Base-by-base conservation (phyloP, 2,329 filamentous ascomycete species). In the Cryphonectria naterciae region DNA sequence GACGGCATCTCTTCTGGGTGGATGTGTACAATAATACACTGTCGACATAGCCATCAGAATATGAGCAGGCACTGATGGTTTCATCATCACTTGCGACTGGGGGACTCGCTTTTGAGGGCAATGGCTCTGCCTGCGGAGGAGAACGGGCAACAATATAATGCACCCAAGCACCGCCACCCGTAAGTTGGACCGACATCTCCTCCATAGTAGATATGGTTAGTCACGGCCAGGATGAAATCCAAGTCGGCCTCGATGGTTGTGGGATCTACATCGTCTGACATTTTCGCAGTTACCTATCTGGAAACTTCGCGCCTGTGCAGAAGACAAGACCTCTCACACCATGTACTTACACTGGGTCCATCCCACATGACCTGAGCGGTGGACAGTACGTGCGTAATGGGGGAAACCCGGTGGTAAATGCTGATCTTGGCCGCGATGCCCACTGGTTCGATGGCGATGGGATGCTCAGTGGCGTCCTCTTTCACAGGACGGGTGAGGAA, bases 401-500 rank as follows among this genome's bases (percentile, higher is more conserved):
- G 56, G 89, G 88, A 39, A 93, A 93, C 75, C 90, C 91, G 7
- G 82, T 91, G 10, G 85, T 85, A 39, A 89, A 92, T 70, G 82
- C 87, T 32, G 87, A 91, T 68, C 78, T 88, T 2, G 85, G 85
- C 54, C 84, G 89, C 73, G 89, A 91, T 76, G 86, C 88, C 11
- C 91, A 93, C 77, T 93, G 90, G 90, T 93, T 93, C 73, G 91
- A 93, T 74, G 91, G 91, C 43, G 91, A 93, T 77, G 91, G 91
- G 5, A 93, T 93, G 91, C 85, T 93, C 15, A 87, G 87, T 41
- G 91, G 91, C 1, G 90, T 93, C 0, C 83, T 83, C 25, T 93
- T 92, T 77, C 81, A 81, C 39, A 82, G 82, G 10, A 67, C 39
- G 2, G 79, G 79, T 2, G 78, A 84, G 4, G 78, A 83, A 2